Evolutionary conservation across 1,284 basidiomycete species (phyloP), one percentile per base, ranked within the genome.

Genomic region (Microbotryum lychnidis-dioicae): DNA sequence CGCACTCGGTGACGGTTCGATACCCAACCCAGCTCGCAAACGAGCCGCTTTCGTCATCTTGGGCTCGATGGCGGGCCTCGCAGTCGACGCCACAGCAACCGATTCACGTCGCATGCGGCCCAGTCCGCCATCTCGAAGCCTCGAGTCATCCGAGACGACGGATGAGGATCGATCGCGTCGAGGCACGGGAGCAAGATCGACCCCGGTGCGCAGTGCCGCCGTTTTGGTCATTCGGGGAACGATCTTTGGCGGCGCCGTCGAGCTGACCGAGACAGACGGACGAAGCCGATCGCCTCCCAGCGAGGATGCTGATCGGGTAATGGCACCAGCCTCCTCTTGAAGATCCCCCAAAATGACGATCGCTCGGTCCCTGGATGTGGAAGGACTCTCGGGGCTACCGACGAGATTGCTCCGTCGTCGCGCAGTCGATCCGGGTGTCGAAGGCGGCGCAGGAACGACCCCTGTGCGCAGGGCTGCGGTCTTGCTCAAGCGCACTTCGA

Each of bases 71-170:
- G 78, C 78, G 0, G 88, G 87, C 9, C 83, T 77, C 65, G 77
- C 79, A 7, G 80, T 79, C 63, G 84, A 85, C 18, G 83, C 80
- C 25, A 90, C 87, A 2, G 81, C 72, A 64, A 90, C 83, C 14
- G 81, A 81, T 72, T 87, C 85, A 44, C 85, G 77, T 58, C 87
- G 79, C 75, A 88, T 89, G 72, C 89, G 87, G 1, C 88, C 88
- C 2, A 87, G 87, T 2, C 88, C 83, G 44, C 86, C 37, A 42
- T 18, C 37, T 42, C 16, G 16, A 42, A 18, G 12, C 37, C 9
- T 42, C 37, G 37, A 18, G 16, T 42, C 87, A 0, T 87, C 85
- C 67, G 87, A 89, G 0, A 79, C 82, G 31, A 65, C 66, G 74
- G 37, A 48, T 37, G 16, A 21, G 49, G n/a, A 50, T 44, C 6